Evolutionary conservation across 352 stramenopile genomes (phyloP), one percentile per base, ranked within the genome.

Genomic region (Globisporangium acanthophoron): DNA sequence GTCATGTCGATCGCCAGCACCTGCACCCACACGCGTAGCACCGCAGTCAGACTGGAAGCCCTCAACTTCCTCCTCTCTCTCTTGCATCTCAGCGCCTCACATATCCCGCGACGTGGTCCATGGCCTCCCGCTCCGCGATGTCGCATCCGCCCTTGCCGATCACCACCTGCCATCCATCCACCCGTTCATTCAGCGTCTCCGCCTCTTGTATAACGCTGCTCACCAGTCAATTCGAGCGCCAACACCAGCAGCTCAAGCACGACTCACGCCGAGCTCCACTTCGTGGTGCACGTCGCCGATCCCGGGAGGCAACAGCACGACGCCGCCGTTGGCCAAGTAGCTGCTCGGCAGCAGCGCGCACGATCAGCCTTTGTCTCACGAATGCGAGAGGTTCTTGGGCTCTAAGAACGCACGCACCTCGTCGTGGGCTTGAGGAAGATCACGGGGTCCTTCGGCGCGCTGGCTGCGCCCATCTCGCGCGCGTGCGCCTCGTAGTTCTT

Each of bases 401-500:
- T 27, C 24, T 27, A 27, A 27, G 24, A 27, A 54, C 40, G 15
- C n/a, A 46, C 51, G 12, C 51, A 80, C 74, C 68, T 84, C 43
- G 64, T 84, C 39, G 82, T 92, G 20, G 85, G 85, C 58, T 94
- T 94, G 55, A 94, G 73, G 66, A 92, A 94, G 50, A 92, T 58
- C 46, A 92, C 75, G 45, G 85, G 85, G 48, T 88, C 69, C 64
- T 88, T 88, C 1, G 78, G 82, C 31, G 76, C 79, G 37, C 66
- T 73, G 44, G 62, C 46, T 3, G 74, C 81, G 27, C 83, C 83
- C 80, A 94, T 90, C 67, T 94, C 85, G 27, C 79, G 71, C 51
- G 79, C 81, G 40, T 94, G 85, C 35, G 81, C 80, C 53, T 90
- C 82, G 46, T 92, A 94, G 62, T 94, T 94, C 66, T 92, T 91